Evolutionary conservation across 306 rosid genomes (phyloP).

Genomic region (Casuarina glauca): DNA sequence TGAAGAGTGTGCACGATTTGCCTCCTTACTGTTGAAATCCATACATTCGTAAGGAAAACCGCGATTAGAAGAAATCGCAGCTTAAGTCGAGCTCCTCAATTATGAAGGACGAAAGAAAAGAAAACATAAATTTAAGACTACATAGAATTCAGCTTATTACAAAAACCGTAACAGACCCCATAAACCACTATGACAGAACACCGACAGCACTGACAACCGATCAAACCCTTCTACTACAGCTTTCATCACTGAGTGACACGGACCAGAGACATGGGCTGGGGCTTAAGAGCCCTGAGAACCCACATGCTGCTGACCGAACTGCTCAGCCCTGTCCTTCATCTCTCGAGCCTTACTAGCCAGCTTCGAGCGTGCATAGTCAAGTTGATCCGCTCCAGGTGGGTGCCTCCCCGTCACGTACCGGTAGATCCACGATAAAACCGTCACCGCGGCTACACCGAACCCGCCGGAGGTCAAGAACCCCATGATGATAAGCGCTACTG

Average conservation of each 20-base stretch:
- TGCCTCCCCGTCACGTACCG: slow-evolving; percentile 54
- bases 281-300: slow-evolving; percentile 32
- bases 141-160: not conserved
- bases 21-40: too few relatives aligned
- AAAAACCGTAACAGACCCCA: not conserved
- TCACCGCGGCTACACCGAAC: slow-evolving; percentile 68
- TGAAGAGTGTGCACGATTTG: too few relatives aligned
- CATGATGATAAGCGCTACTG: slow-evolving; percentile 31
- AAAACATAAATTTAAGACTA: not conserved
- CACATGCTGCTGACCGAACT: slow-evolving; percentile 53
- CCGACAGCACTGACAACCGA: not conserved
- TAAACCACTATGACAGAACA: not conserved
- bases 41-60: not conserved
- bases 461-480: slow-evolving; percentile 77
- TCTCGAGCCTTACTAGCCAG: slow-evolving; percentile 64
- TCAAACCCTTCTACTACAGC: not conserved
- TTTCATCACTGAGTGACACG: not conserved
- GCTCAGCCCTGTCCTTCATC: slow-evolving; percentile 66
- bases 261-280: not conserved
- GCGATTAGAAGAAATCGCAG: not conserved
- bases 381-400: slow-evolving; percentile 48
- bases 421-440: slow-evolving; percentile 68
- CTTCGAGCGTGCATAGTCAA: slow-evolving; percentile 53
- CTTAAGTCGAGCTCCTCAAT: not conserved
- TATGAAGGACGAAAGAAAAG: not conserved